Conservation (phyloP, 2,329 filamentous ascomycete genomes). For the Botrytis aclada region DNA sequence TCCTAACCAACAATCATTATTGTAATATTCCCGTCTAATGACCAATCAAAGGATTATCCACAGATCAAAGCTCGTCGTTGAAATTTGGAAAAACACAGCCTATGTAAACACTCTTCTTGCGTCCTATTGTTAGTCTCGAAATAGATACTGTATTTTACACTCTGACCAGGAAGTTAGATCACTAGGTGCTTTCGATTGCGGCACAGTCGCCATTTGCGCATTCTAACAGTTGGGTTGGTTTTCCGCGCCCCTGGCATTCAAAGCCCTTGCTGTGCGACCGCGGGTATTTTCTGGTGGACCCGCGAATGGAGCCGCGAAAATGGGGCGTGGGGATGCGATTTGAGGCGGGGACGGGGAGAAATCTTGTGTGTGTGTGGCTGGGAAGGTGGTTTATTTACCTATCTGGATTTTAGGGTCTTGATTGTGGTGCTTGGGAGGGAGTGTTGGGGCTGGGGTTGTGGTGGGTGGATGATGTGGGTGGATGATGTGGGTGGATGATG, state of each 20-base stretch:
- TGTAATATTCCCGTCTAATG: fast-evolving
- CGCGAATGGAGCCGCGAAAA: not conserved
- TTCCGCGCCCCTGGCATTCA: not conserved
- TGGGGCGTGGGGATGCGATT: not conserved
- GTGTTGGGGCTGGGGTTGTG: too few species aligned
- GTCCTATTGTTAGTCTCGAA: not conserved
- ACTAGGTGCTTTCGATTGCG: not conserved
- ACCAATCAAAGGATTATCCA: not conserved
- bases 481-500: too few species aligned
- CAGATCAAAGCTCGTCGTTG: too few species aligned
- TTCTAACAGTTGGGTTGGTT: not conserved
- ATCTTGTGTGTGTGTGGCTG: too few species aligned
- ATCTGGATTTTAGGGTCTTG: too few species aligned
- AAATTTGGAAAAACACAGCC: too few species aligned
- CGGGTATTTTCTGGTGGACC: not conserved
- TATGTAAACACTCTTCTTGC: not conserved
- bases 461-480: too few species aligned
- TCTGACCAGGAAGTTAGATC: fast-evolving
- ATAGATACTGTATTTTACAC: not conserved
- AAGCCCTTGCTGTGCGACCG: not conserved
- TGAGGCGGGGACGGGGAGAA: too few species aligned
- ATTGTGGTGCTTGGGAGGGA: too few species aligned
- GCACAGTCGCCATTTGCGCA: not conserved
- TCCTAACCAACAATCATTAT: not conserved
- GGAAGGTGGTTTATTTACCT: too few species aligned